These are phyloP conservation scores for Coniferiporia sulphurascens DNA, from an alignment of 1,284 basidiomycete genomes.

Conservation along the genomic window DNA sequence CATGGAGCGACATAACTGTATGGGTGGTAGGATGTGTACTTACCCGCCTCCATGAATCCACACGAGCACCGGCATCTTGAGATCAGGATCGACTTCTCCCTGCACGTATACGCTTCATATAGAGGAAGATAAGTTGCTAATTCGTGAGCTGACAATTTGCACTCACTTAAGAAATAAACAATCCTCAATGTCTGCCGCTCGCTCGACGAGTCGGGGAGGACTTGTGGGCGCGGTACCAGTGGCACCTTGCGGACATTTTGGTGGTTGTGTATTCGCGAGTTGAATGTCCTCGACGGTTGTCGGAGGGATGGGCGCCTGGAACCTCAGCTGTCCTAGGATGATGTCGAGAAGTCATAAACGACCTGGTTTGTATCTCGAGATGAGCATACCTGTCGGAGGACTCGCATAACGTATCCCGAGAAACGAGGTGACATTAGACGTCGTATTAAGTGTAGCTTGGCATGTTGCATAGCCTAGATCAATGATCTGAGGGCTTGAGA, in stretches of 20 bases:
- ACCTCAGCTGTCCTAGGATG: constrained; percentile 30
- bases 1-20: neutral
- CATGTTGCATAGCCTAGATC: constrained; percentile 32
- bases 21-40: neutral
- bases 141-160: neutral
- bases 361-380: neutral
- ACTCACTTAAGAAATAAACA: constrained; percentile 30
- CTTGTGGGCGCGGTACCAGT: constrained; percentile 10
- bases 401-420: constrained; percentile 32
- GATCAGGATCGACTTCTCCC: constrained; percentile 18
- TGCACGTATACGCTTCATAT: constrained; percentile 27
- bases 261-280: neutral
- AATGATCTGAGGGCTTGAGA: constrained; percentile 19
- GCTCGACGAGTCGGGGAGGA: constrained; percentile 1
- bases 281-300: constrained; percentile 6
- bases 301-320: constrained; percentile 31
- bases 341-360: neutral
- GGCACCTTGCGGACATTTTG: neutral
- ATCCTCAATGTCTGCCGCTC: constrained; percentile 24
- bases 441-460: constrained; percentile 26
- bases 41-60: constrained; percentile 35
- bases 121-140: neutral
- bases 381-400: constrained; percentile 23
- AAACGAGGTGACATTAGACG: constrained; percentile 25
- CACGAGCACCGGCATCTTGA: constrained; percentile 29